Evolutionary conservation across 2,329 filamentous ascomycete genomes (phyloP), one percentile per base, ranked within the genome.

Genomic region (Fusarium pseudograminearum): DNA sequence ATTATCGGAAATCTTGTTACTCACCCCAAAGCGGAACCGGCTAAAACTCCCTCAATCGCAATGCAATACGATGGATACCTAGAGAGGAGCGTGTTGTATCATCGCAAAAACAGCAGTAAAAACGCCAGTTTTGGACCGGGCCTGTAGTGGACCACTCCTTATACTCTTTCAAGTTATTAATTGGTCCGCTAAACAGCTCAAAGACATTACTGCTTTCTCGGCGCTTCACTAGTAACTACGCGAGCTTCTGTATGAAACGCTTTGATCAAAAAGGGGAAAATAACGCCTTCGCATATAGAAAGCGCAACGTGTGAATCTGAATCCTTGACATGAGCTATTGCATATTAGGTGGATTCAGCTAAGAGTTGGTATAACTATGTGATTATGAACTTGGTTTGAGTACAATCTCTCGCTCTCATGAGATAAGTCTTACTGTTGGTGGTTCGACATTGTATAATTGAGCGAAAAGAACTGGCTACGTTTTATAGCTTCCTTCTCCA

Each of bases 181-280:
- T 70, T 70, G 67, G 63, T 46, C 51, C 67, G 67, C 58, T 71
- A 65, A 61, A 65, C 59, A 46, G 36, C 61, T 54, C 41, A 54
- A 36, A 48, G 46, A n/a, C 36, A 30, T 34, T 28, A 22, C 41
- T 40, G 47, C 15, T 38, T 65, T 65, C 53, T 61, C 53, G 62
- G 62, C 54, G 54, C 41, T 57, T 65, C 34, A 65, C 62, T 66
- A 66, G 46, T 11, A 42, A 50, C 31, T 44, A 60, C 41, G 52
- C 61, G 40, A 63, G 58, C 20, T 20, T 33, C 42, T 18, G 30
- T 44, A 24, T 63, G 58, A 48, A 57, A 57, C 48, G 26, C 30
- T 63, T 33, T 45, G 51, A 30, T 36, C 30, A 58, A 62, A 62
- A 31, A 16, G 22, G 51, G 41, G 26, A 20, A n/a, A 58, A 51